These are phyloP conservation scores for Phytophthora sp. DNA, from an alignment of 352 stramenopile genomes.

Conservation along the genomic window DNA sequence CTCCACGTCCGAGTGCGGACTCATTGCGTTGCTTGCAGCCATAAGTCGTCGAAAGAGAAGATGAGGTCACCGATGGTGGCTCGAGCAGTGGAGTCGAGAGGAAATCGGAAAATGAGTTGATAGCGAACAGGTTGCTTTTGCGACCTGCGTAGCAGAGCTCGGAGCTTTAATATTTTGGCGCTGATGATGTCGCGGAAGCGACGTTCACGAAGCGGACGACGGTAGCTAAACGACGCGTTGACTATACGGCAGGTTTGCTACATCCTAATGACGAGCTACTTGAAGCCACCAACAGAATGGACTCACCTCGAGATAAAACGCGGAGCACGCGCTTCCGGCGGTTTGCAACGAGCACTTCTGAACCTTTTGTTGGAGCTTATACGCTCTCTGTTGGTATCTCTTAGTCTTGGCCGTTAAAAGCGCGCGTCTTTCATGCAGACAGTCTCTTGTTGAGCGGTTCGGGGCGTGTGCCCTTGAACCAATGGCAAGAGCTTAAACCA, in stretches of 20 bases:
- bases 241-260: too few species aligned
- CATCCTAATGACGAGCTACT: too few species aligned
- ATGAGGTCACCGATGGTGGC: background rate
- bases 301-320: conserved; percentile 4
- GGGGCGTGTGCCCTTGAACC: conserved; percentile 18
- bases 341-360: conserved; percentile 26
- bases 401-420: conserved; percentile 10
- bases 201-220: too few species aligned
- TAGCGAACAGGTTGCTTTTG: background rate
- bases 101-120: conserved; percentile 27
- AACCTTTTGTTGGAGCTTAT: conserved; percentile 4
- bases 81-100: conserved; percentile 13
- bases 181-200: background rate
- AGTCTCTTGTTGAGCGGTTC: conserved; percentile 13
- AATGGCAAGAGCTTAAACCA: conserved; percentile 16
- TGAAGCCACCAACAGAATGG: too few species aligned
- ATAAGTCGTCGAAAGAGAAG: conserved; percentile 7
- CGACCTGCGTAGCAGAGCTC: too few species aligned
- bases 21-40: conserved; percentile 22
- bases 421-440: conserved; percentile 2
- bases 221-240: background rate
- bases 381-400: too few species aligned
- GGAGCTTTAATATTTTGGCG: too few species aligned
- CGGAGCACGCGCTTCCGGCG: conserved; percentile 13
- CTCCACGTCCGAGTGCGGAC: conserved; percentile 18